A percentile compares a stretch with the other conserved stretches of the same genome.
Conservation (phyloP, 495 filamentous ascomycete species). For the Xylaria acuta region DNA sequence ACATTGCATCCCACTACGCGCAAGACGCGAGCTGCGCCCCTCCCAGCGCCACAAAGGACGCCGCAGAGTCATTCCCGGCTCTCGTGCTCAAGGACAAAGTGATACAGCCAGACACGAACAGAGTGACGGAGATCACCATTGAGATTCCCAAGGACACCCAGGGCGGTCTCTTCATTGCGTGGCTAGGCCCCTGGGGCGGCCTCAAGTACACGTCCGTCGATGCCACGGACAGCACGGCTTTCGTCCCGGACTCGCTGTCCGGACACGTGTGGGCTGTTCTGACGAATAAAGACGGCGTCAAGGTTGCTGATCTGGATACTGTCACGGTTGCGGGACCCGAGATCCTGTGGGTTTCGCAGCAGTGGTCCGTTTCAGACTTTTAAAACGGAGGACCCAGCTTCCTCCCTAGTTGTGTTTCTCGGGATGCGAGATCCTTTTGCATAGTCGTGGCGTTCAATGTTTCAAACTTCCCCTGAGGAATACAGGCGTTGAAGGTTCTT, state of each 20-base stretch:
- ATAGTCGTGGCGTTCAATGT: slow-evolving; percentile 2
- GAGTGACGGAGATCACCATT: slow-evolving; percentile 32
- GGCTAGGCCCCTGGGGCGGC: slow-evolving; percentile 47
- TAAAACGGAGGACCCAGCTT: background rate
- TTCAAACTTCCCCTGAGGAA: background rate
- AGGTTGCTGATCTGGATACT: slow-evolving; percentile 31
- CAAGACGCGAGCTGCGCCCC: slow-evolving; percentile 12
- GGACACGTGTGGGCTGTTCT: slow-evolving; percentile 49
- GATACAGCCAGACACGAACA: slow-evolving; percentile 20
- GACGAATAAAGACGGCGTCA: slow-evolving; percentile 33
- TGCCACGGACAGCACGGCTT: slow-evolving; percentile 23
- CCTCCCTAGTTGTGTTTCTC: background rate
- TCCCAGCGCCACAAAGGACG: slow-evolving; percentile 31
- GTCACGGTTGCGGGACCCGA: slow-evolving; percentile 47
- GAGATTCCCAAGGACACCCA: slow-evolving; percentile 26
- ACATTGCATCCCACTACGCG: slow-evolving; percentile 40
- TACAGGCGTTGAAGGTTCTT: slow-evolving; percentile 5
- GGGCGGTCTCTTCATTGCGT: slow-evolving; percentile 41
- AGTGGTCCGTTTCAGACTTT: slow-evolving; percentile 26
- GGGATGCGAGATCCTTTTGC: background rate
- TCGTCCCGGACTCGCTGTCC: slow-evolving; percentile 40
- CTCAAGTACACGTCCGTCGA: slow-evolving; percentile 42
- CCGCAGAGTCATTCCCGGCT: slow-evolving; percentile 30
- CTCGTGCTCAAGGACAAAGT: slow-evolving; percentile 30
- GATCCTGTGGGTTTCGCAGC: slow-evolving; percentile 46